Evolutionary conservation across 768 basidiomycete species (phyloP).

Genomic region (Lentinula raphanica): DNA sequence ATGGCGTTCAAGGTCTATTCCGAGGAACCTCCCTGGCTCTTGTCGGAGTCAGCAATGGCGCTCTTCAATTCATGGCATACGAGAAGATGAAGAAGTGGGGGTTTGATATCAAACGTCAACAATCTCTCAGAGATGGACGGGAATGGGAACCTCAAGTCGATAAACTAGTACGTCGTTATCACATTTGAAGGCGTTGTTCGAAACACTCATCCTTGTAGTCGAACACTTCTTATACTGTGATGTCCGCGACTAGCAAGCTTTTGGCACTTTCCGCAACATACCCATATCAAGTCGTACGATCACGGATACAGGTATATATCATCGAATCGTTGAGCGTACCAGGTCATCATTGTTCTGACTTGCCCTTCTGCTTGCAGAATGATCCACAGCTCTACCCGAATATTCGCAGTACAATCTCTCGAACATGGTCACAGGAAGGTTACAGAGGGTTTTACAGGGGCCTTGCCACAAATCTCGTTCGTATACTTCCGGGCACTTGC

Average conservation of each 20-base stretch:
- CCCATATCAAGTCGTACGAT: conserved; percentile 95
- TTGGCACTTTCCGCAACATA: conserved; percentile 82
- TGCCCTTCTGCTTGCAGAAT: background rate
- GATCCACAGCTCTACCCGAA: conserved; percentile 61
- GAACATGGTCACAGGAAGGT: conserved; percentile 81
- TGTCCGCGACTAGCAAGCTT: conserved; percentile 89
- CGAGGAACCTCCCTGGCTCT: conserved; percentile 85
- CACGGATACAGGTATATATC: conserved; percentile 94
- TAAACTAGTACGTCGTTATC: conserved; percentile 66
- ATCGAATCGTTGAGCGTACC: conserved; percentile 15
- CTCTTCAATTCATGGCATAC: conserved; percentile 93
- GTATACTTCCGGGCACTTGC: conserved; percentile 95
- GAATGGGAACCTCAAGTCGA: conserved; percentile 70
- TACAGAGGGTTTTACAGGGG: conserved; percentile 89
- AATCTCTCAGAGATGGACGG: conserved; percentile 54
- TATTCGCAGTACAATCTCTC: conserved; percentile 73
- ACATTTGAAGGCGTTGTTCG: background rate
- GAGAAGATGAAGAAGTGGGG: conserved; percentile 94
- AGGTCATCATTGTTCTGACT: background rate
- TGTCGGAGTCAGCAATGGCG: conserved; percentile 91
- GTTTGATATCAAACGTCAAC: conserved; percentile 69
- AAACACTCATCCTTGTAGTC: conserved; percentile 44
- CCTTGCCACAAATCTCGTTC: conserved; percentile 86
- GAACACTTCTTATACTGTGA: conserved; percentile 84
- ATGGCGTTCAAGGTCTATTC: conserved; percentile 79